A percentile compares a stretch with the other conserved stretches of the same genome.
These are phyloP conservation scores for Cydonia oblonga DNA, from an alignment of 331 rosid genomes.

Conservation along the genomic window DNA sequence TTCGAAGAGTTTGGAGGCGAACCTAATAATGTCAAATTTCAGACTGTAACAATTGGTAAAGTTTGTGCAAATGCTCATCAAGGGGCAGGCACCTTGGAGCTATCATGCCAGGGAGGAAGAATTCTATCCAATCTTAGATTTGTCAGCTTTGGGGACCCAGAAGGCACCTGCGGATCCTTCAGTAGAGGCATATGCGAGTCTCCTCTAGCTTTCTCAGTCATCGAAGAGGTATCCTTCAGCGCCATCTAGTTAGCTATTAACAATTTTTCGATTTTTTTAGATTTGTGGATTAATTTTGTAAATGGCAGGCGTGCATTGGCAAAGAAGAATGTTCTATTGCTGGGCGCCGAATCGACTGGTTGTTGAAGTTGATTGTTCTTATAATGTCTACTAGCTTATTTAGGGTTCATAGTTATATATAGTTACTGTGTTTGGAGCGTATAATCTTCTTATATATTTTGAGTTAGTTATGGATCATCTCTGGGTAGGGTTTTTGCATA, in stretches of 20 bases:
- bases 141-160: slow-evolving; percentile 5
- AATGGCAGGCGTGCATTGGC: not conserved
- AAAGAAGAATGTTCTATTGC: not conserved
- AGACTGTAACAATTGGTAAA: not conserved
- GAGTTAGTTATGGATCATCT: not conserved
- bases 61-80: not conserved
- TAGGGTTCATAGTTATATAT: not conserved
- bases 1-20: slow-evolving; percentile 10
- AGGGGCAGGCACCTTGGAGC: not conserved
- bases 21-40: not conserved
- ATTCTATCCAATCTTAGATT: not conserved
- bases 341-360: not conserved
- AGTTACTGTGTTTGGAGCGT: not conserved
- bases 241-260: not conserved
- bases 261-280: not conserved
- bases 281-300: not conserved
- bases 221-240: not conserved
- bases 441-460: not conserved
- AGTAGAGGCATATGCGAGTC: not conserved
- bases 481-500: not conserved
- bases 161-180: slow-evolving; percentile 2
- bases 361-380: not conserved
- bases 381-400: not conserved
- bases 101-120: slow-evolving; percentile 11
- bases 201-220: not conserved